Percentiles rank a stretch among this genome's conserved stretches.
Conservation (phyloP, 2,329 filamentous ascomycete genomes). For the Rutstroemia sp. region DNA sequence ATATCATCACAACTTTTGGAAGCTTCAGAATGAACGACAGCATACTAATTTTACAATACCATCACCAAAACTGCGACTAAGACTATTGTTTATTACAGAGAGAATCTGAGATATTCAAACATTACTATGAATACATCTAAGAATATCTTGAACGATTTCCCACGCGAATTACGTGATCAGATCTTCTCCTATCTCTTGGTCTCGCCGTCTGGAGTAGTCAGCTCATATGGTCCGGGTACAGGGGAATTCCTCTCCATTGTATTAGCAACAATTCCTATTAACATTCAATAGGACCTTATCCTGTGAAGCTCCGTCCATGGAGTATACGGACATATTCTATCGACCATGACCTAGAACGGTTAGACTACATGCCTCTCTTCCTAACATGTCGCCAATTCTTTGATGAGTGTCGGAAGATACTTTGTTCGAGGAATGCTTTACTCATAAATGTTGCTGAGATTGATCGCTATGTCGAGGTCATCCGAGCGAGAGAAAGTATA, state of each 20-base stretch:
- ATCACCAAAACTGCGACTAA: no score
- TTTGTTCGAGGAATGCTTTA: background rate
- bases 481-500: background rate
- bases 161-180: background rate
- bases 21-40: no score
- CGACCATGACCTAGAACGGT: background rate
- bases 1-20: no score
- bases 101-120: no score
- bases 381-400: background rate
- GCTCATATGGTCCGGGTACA: background rate
- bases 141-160: background rate
- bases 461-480: background rate
- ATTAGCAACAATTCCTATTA: background rate
- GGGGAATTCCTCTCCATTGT: background rate
- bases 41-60: no score
- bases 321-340: no score
- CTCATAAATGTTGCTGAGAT: background rate
- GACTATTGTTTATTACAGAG: background rate
- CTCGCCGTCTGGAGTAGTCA: background rate
- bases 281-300: background rate
- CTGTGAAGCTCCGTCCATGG: background rate
- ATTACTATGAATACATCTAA: background rate
- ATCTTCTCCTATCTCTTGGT: background rate
- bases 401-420: background rate
- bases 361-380: background rate